Conservation (phyloP, 108 stramenopile genomes). For the Skeletonema costatum region DNA sequence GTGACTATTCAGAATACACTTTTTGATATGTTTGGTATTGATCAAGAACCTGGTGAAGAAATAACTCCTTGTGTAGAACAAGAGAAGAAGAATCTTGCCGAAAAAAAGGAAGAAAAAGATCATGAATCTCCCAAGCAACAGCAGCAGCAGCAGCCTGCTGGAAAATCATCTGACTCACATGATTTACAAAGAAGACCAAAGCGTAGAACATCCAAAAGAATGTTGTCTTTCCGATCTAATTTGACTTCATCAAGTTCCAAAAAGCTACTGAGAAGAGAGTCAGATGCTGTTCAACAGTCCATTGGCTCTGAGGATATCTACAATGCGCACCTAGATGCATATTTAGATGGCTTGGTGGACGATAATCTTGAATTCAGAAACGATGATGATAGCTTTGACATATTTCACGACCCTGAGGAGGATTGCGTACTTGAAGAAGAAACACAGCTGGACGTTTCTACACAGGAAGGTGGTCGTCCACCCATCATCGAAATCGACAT, state of each 20-base stretch:
- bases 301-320: slow-evolving; percentile 24
- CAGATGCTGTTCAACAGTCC: neutral
- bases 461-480: no score
- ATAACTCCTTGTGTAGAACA: neutral
- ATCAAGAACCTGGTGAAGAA: neutral
- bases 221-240: neutral
- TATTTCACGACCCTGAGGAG: slow-evolving; percentile 28
- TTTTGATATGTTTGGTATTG: slow-evolving; percentile 32
- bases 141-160: no score
- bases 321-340: slow-evolving; percentile 20
- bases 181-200: no score
- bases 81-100: neutral
- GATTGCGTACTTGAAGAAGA: neutral
- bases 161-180: no score
- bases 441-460: neutral
- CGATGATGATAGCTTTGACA: slow-evolving; percentile 19
- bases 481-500: no score
- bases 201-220: neutral
- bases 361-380: slow-evolving; percentile 25
- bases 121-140: no score
- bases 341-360: slow-evolving; percentile 4
- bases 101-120: neutral
- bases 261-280: neutral
- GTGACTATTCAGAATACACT: slow-evolving; percentile 6
- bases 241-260: neutral